phyloP scores from a whole-genome alignment of 441 rosid species.

The Arabidopsis hybrid region DNA sequence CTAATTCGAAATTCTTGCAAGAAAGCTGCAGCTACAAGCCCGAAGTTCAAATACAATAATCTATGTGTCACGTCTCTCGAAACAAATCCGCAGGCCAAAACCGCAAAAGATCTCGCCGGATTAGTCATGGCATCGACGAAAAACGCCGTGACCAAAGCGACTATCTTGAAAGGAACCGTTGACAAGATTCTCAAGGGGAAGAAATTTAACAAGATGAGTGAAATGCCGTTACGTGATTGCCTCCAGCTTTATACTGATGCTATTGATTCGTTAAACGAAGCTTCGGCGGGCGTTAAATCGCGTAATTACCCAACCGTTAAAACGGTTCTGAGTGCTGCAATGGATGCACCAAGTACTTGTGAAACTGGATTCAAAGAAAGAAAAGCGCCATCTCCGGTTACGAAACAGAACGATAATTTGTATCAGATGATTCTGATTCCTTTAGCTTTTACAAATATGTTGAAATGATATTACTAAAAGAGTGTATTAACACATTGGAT shows the following conservation, averaged over 20 bases:
- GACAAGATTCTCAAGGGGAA: slow-evolving; percentile 34
- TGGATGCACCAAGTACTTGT: slow-evolving; percentile 50
- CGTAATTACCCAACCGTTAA: slow-evolving; percentile 46
- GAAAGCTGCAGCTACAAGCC: slow-evolving; percentile 47
- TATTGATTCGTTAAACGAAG: slow-evolving; percentile 29
- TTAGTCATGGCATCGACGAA: slow-evolving; percentile 41
- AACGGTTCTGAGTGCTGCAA: slow-evolving; percentile 47
- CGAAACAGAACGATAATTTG: slow-evolving; percentile 46
- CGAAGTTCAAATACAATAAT: slow-evolving; percentile 41
- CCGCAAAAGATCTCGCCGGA: slow-evolving; percentile 39
- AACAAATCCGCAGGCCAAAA: slow-evolving; percentile 39
- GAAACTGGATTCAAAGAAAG: slow-evolving; percentile 58
- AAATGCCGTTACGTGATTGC: slow-evolving; percentile 48
- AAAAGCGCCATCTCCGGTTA: slow-evolving; percentile 47
- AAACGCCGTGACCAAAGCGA: slow-evolving; percentile 40
- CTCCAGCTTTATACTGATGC: slow-evolving; percentile 51
- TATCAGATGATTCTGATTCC: slow-evolving; percentile 45
- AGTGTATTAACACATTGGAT: slow-evolving; percentile 11
- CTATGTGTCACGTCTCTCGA: slow-evolving; percentile 49
- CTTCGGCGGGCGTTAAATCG: slow-evolving; percentile 16
- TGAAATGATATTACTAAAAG: slow-evolving; percentile 14
- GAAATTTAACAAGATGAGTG: slow-evolving; percentile 5
- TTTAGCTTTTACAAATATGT: slow-evolving; percentile 53
- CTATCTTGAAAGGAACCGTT: slow-evolving; percentile 35
- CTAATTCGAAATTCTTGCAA: slow-evolving; percentile 43